A percentile compares a stretch with the other conserved stretches of the same genome.
Conservation (phyloP, 1,139 yeast species). For the Candida sp. region DNA sequence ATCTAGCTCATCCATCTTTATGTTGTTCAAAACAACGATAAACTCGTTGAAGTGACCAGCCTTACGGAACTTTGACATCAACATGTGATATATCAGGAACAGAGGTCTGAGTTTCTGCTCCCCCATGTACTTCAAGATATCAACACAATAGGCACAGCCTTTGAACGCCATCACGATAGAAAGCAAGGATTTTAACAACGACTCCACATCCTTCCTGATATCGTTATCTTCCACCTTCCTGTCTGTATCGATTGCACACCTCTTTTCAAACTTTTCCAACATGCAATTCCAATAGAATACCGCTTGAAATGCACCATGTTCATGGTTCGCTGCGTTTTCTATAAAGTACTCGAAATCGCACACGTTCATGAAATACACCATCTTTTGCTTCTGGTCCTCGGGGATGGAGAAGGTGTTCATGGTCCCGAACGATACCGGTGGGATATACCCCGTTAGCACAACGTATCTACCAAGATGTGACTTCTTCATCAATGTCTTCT, state of each 20-base stretch:
- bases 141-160: conserved; percentile 36
- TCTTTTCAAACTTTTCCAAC: conserved; percentile 40
- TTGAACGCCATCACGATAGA: conserved; percentile 42
- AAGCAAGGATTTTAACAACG: conserved; percentile 31
- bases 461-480: no score
- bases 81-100: conserved; percentile 26
- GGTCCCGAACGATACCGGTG: no score
- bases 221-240: conserved; percentile 19
- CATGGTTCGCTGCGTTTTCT: no score
- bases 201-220: conserved; percentile 27
- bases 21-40: conserved; percentile 34
- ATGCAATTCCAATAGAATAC: conserved; percentile 38
- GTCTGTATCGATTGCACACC: conserved; percentile 19
- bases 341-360: conserved; percentile 30
- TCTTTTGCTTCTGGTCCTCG: conserved; percentile 31
- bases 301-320: no score
- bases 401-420: no score
- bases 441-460: conserved; percentile 39
- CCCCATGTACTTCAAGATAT: conserved; percentile 37
- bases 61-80: conserved; percentile 32
- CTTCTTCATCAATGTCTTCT: conserved; percentile 28
- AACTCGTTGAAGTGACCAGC: conserved; percentile 41
- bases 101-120: conserved; percentile 30
- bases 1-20: conserved; percentile 26
- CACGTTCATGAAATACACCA: conserved; percentile 35